A percentile compares a stretch with the other conserved stretches of the same genome.
These are phyloP conservation scores for Venturia nashicola DNA, from an alignment of 2,329 filamentous ascomycete species.

Conservation along the genomic window DNA sequence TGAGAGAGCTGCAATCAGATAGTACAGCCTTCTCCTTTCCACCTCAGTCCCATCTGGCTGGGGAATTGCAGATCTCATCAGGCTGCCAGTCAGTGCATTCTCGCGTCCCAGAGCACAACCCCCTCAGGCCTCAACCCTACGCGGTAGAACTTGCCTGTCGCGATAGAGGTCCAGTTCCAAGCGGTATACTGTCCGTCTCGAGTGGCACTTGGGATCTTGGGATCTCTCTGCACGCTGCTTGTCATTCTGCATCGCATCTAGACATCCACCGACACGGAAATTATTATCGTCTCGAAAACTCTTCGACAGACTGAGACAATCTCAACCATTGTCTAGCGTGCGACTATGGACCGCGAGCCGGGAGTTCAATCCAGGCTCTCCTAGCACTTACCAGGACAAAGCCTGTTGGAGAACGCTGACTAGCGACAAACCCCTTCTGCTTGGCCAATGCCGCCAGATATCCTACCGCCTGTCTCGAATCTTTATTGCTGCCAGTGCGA, in stretches of 20 bases:
- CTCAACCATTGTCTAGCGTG: background rate
- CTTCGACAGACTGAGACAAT: background rate
- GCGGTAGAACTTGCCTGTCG: background rate
- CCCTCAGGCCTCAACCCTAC: background rate
- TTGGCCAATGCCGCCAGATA: background rate
- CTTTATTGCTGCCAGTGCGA: background rate
- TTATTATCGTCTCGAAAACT: too few relatives aligned
- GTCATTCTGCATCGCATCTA: background rate
- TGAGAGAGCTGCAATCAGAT: background rate
- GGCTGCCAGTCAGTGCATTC: background rate
- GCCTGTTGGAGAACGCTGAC: background rate
- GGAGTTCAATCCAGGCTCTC: background rate
- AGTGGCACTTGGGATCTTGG: background rate
- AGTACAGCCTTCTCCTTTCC: background rate
- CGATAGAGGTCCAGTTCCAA: background rate
- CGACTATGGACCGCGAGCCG: background rate
- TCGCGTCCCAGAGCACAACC: background rate
- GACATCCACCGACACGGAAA: too few relatives aligned
- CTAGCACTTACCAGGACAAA: background rate
- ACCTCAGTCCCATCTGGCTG: background rate
- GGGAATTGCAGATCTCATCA: background rate
- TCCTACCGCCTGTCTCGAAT: too few relatives aligned
- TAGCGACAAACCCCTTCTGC: background rate
- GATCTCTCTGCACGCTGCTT: too few relatives aligned
- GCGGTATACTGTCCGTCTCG: background rate